Evolutionary conservation across 2,329 filamentous ascomycete species (phyloP).

Genomic region (Microdochium bolleyi): DNA sequence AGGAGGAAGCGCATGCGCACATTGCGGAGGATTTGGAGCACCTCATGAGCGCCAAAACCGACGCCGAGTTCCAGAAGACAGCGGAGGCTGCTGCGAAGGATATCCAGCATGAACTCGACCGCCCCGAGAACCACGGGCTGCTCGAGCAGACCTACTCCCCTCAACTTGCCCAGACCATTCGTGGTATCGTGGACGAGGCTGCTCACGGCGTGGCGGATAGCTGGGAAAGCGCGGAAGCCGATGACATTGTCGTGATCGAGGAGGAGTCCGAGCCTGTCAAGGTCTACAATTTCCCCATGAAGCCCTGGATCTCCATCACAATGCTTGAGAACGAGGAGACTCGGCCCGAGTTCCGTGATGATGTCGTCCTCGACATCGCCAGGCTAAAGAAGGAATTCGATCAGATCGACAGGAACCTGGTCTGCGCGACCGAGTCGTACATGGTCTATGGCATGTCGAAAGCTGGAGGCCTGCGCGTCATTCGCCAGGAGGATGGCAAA

Average conservation of each 20-base stretch:
- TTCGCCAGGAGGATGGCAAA: constrained; percentile 86
- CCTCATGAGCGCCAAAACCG: constrained; percentile 41
- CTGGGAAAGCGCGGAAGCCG: constrained; percentile 83
- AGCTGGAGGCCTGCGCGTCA: constrained; percentile 85
- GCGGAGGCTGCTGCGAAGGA: constrained; percentile 36
- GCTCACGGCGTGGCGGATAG: constrained; percentile 67
- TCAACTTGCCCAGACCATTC: constrained; percentile 41
- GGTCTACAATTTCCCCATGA: constrained; percentile 95
- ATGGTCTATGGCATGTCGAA: constrained; percentile 94
- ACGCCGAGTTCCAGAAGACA: constrained; percentile 44
- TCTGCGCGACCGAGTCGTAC: constrained; percentile 80
- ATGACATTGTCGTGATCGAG: constrained; percentile 57
- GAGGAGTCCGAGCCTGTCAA: constrained; percentile 60
- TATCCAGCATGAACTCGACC: constrained; percentile 46
- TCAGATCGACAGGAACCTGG: constrained; percentile 89
- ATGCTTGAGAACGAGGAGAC: constrained; percentile 53
- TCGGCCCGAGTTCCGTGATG: constrained; percentile 62
- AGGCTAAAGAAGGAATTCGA: constrained; percentile 96
- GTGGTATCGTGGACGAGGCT: constrained; percentile 45
- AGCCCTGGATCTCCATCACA: constrained; percentile 86
- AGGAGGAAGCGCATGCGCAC: constrained; percentile 37
- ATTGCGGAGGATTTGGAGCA: constrained; percentile 40
- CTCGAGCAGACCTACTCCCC: constrained; percentile 45
- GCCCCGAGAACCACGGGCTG: constrained; percentile 41
- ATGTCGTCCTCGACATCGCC: constrained; percentile 85